Base-by-base conservation (phyloP, 768 basidiomycete species). In the Mrakia blollopis region DNA sequence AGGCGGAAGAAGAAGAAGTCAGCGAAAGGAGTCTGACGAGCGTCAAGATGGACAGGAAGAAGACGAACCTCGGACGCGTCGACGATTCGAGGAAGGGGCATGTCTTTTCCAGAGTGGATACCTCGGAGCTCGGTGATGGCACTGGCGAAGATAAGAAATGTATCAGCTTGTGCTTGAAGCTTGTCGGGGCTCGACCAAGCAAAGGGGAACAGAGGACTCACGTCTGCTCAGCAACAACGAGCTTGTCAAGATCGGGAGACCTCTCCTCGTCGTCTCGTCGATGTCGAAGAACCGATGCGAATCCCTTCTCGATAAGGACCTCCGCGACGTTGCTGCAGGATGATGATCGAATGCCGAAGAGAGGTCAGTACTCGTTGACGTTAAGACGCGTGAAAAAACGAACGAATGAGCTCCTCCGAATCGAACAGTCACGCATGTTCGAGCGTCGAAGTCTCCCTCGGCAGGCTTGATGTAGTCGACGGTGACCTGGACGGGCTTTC, bases 201-300 rank as follows among this genome's bases (percentile, higher is more conserved):
- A 30, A 35, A 21, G 25, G 35, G 35, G 72, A 18, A 30, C 35
- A 57, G 30, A 18, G 30, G 6, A 86, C 92, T 84, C 80, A 95
- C 94, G 85, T 85, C 85, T 95, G 93, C 83, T 99, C 96, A 11
- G 94, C 97, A 39, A 90, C 89, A 88, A 98, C 94, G 62, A 98
- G 86, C 85, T 93, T 94, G 85, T 99, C 97, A 79, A 94, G 93
- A 82, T 98, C 96, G 9, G 91, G 87, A n/a, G 95, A 95, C 67
- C 95, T 89, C 80, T 95, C 92, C 83, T 98, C 96, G 81, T 98
- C 96, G 80, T 96, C 95, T 30, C 93, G 89, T 81, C 90, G 91
- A 84, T 99, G 96, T 65, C 96, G 90, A 37, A 98, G 89, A 14
- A 92, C 91, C 75, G 89, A 91, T 5, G 93, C 93, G 41, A 96